Base-by-base conservation (phyloP, 192 early-diverging fungal species). In the Chytriomyces sp. region DNA sequence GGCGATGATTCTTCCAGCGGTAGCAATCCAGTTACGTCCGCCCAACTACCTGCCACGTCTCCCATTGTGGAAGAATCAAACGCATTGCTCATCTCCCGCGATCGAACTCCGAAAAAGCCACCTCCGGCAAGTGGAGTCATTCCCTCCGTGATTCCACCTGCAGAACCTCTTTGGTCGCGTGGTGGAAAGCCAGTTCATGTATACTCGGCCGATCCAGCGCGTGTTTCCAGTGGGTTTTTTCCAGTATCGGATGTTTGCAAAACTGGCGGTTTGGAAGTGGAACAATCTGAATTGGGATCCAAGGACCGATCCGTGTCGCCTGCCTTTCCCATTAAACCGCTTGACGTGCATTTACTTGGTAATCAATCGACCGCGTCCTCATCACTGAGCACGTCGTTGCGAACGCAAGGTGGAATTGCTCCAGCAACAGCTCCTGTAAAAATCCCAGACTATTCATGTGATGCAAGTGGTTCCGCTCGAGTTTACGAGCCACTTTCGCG, bases 201-300 rank as follows among this genome's bases (percentile, higher is more conserved):
- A 43, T 43, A 71, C 63, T 16, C 43, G 45, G 66, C n/a, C 18
- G 57, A 77, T 16, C 76, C 76, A 1, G 67, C 65, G 43, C 46
- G 67, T 11, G 76, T 77, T 11, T 61, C 53, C 57, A 69, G 67
- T 45, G 76, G 76, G 43, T 77, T 77, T 24, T 77, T 77, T 45
- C 76, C 76, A 11, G 60, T 59, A 35, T 16, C 50, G 10, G 63
- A 20, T 13, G 35, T 26, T 26, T 68, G 67, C 44, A 16, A 26
- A 18, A 48, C 35, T 35, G 35, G 35, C 67, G 45, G 44, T 20
- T 1, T 46, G 45, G n/a, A 47, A 60, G 69, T 26, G 50, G 35
- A 64, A 26, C 24, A 28, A 10, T 45, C 65, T 13, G 16, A 60
- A 60, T 60, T 35, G 35, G 35, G 35, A 2, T 35, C 35, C 35